A percentile compares a stretch with the other conserved stretches of the same genome.
Conservation (phyloP, 164 flowering plant species). For the Piper longum region DNA sequence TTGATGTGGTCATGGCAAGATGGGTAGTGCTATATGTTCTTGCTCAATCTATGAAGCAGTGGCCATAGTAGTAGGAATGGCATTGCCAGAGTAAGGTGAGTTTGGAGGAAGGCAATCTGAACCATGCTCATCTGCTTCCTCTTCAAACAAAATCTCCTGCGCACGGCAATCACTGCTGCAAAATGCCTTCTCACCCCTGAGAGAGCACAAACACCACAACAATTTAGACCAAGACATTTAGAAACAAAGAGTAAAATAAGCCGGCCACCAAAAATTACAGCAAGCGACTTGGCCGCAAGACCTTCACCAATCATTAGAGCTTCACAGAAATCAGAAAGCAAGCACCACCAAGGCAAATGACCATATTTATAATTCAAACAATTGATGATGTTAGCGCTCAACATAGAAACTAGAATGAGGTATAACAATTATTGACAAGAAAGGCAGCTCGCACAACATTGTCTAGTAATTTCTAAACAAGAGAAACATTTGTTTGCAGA, state of each 20-base stretch:
- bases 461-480: background rate
- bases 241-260: background rate
- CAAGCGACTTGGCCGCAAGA: too few species aligned
- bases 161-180: slow-evolving; percentile 65
- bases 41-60: slow-evolving; percentile 4
- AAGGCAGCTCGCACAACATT: background rate
- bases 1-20: background rate
- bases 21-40: background rate
- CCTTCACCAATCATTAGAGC: background rate
- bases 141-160: slow-evolving; percentile 57
- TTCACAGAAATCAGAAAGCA: background rate
- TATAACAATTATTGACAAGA: background rate
- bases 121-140: slow-evolving; percentile 28
- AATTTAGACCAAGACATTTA: background rate
- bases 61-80: slow-evolving; percentile 4
- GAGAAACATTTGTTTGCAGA: background rate
- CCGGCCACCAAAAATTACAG: too few species aligned
- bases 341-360: too few species aligned
- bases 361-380: too few species aligned
- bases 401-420: background rate
- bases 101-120: slow-evolving; percentile 8
- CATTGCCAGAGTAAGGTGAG: slow-evolving; percentile 9
- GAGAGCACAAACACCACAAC: background rate
- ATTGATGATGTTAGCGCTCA: too few species aligned
- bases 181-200: slow-evolving; percentile 84